Evolutionary conservation across 305 asterid species (phyloP).

Genomic region (Solanum chacoense): DNA sequence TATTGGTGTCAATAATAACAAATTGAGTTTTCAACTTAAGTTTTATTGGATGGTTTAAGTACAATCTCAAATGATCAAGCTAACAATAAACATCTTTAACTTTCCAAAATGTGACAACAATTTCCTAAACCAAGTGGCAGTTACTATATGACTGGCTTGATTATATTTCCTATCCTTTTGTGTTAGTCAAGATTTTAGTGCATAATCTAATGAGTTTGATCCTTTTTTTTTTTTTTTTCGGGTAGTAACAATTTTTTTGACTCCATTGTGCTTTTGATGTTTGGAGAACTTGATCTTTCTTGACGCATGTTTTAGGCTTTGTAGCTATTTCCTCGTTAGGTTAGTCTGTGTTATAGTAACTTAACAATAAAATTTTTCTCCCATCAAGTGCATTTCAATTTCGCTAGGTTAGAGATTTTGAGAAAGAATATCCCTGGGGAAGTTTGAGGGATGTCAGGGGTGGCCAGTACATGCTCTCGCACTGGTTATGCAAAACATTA

Average conservation of each 20-base stretch:
- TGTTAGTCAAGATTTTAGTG: not conserved
- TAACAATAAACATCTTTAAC: not conserved
- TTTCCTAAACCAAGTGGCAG: not conserved
- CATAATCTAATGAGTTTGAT: not conserved
- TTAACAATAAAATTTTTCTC: not conserved
- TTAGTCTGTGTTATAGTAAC: not conserved
- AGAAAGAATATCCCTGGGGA: not conserved
- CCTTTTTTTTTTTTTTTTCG: not conserved
- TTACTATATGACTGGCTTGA: not conserved
- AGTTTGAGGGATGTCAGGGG: not conserved
- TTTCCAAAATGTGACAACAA: not conserved
- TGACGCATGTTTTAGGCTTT: not conserved
- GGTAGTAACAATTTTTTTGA: not conserved
- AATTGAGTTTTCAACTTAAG: not conserved
- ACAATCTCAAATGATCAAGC: not conserved
- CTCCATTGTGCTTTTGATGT: not conserved
- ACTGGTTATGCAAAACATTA: not conserved
- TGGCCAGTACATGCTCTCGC: not conserved
- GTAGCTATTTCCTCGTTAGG: not conserved
- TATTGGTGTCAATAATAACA: not conserved
- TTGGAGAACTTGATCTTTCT: not conserved
- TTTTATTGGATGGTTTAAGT: not conserved
- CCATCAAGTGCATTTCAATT: not conserved
- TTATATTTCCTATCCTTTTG: not conserved
- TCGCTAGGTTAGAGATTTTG: not conserved